Evolutionary conservation across 352 stramenopile genomes (phyloP), one percentile per base, ranked within the genome.

Genomic region (Phytophthora fragariae): DNA sequence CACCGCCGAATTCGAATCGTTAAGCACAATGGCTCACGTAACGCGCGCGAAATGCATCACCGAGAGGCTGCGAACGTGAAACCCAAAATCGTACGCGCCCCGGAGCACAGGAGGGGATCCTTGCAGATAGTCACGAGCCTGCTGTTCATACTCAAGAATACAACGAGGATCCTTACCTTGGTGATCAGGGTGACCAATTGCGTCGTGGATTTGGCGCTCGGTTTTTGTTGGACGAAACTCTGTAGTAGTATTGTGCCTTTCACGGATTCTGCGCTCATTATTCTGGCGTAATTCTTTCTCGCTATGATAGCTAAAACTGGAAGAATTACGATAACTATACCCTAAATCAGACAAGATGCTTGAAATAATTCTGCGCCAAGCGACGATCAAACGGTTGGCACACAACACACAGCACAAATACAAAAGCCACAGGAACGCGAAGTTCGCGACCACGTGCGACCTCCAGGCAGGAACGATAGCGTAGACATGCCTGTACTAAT

Each of bases 91-190:
- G 14, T 53, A 70, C 3, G 55, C 54, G 2, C 55, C 63, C 7
- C 55, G 44, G 3, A 70, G 21, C 3, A 70, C 55, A 3, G 31
- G 63, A 14, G 63, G 63, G 0, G 41, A 31, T 10, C 39, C 27
- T 3, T 7, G 54, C 17, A 70, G 27, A 41, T 11, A 19, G 15
- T 54, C 61, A 33, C 19, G 61, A 31, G 61, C 33, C 61, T 67
- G 57, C 24, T 67, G 53, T 2, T 5, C 54, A 57, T n/a, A 70
- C 52, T 70, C 62, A 63, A 70, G 54, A 37, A 70, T 17, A 52
- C 24, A 70, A 53, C 63, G 62, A 10, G 24, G 15, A 6, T 58
- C 53, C 62, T 63, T 70, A 62, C 35, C 49, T 67, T 67, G 6
- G 35, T 59, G 7, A 12, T 62, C 29, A 11, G 54, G 54, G n/a